These are phyloP conservation scores for Colletotrichum graminicola DNA, from an alignment of 2,329 filamentous ascomycete genomes.

Conservation along the genomic window DNA sequence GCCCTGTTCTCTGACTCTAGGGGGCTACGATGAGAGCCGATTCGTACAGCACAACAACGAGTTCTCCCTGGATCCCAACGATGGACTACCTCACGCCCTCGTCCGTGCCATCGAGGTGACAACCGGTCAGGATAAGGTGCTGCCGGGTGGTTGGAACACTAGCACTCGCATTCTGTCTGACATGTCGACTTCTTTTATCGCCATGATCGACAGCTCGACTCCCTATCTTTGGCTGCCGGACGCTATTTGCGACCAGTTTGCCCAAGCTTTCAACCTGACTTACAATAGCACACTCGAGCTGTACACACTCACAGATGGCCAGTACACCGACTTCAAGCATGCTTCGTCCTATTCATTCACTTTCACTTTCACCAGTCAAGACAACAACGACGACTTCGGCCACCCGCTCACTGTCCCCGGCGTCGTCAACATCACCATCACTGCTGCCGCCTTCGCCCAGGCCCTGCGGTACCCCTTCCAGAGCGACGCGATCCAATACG, in stretches of 20 bases:
- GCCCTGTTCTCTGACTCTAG: slow-evolving; percentile 73
- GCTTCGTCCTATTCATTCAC: slow-evolving; percentile 63
- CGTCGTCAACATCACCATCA: slow-evolving; percentile 69
- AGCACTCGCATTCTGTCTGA: slow-evolving; percentile 54
- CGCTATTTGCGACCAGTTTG: slow-evolving; percentile 73
- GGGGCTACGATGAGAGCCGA: slow-evolving; percentile 76
- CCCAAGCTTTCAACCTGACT: slow-evolving; percentile 71
- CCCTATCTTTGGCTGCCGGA: slow-evolving; percentile 74
- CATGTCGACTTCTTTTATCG: slow-evolving; percentile 62
- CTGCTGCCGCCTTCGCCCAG: slow-evolving; percentile 63
- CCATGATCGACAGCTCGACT: slow-evolving; percentile 73
- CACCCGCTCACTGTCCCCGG: slow-evolving; percentile 61
- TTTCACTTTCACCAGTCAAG: slow-evolving; percentile 68
- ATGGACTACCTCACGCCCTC: slow-evolving; percentile 69
- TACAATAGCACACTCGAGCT: slow-evolving; percentile 74
- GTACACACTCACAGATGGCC: slow-evolving; percentile 72
- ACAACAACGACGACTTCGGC: slow-evolving; percentile 66
- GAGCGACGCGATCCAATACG: slow-evolving; percentile 57
- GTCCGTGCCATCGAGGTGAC: slow-evolving; percentile 68
- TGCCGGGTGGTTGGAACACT: slow-evolving; percentile 56
- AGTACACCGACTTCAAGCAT: slow-evolving; percentile 61
- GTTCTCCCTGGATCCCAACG: slow-evolving; percentile 68
- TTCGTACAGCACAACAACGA: slow-evolving; percentile 70
- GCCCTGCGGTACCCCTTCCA: slow-evolving; percentile 63
- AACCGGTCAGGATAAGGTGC: slow-evolving; percentile 48